Evolutionary conservation across 345 rosid species (phyloP), one percentile per base, ranked within the genome.

Genomic region (Leavenworthia alabamica): DNA sequence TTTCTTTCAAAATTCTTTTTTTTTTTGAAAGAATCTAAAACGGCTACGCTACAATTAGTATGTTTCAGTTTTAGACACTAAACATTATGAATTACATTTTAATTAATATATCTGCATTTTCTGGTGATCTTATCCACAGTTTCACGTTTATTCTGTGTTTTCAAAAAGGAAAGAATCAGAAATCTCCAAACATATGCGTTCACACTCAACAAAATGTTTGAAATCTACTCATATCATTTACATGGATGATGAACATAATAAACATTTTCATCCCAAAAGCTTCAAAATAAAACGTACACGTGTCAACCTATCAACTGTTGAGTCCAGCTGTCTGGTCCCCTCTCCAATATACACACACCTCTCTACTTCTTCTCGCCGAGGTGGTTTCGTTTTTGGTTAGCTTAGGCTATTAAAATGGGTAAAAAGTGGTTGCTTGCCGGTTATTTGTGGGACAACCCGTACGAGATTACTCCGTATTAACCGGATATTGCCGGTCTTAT

Each of bases 261-360:
- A 47, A 19, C 33, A 57, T 48, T 17, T 26, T n/a, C 8, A 48
- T 67, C 64, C 49, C 41, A 39, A 48, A 41, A 13, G 24, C n/a
- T 44, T 14, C 9, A 71, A 62, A 57, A 60, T 58, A 58, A 64
- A 75, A n/a, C 16, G 70, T 4, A 73, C 91, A 80, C 86, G 88
- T 89, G 95, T 78, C 78, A 54, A 39, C 37, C 32, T 66, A 56
- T 31, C 15, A 50, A 74, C 60, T 66, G 40, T 62, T 78, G 67
- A 27, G 36, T 66, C 79, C 81, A 76, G 75, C 79, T 74, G 79
- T 71, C 60, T 46, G 70, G 77, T 60, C 75, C 61, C 66, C 54
- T 15, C 13, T 16, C n/a, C 7, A 28, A 20, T 12, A 14, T 24
- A 49, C 14, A 56, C 37, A 17, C 31, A 46, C 47, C 37, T 17